Evolutionary conservation across 257 asterid species (phyloP).

Genomic region (Agastache rugosa): DNA sequence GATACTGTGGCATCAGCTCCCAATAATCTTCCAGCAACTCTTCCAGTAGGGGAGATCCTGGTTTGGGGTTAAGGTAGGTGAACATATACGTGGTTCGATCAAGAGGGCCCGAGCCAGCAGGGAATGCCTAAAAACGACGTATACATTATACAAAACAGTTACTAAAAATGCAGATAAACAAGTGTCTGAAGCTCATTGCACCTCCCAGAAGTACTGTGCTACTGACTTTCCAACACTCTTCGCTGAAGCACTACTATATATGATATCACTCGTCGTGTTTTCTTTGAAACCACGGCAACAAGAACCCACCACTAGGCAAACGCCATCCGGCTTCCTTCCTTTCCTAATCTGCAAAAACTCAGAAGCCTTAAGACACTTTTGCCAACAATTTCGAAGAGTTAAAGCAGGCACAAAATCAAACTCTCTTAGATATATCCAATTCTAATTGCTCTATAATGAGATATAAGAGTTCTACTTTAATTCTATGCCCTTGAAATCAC

Average conservation of each 20-base stretch:
- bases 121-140: slow-evolving; percentile 75
- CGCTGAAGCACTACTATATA: slow-evolving; percentile 73
- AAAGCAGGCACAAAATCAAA: background rate
- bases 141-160: slow-evolving; percentile 2
- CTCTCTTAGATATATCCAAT: background rate
- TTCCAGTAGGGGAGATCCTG: slow-evolving; percentile 79
- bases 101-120: slow-evolving; percentile 85
- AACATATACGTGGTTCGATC: slow-evolving; percentile 98
- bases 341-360: slow-evolving; percentile 67
- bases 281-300: slow-evolving; percentile 84
- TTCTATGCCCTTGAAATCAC: background rate
- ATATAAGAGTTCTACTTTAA: background rate
- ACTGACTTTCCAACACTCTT: slow-evolving; percentile 73
- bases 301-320: slow-evolving; percentile 96
- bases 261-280: slow-evolving; percentile 80
- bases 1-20: slow-evolving; percentile 94
- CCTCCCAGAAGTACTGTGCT: slow-evolving; percentile 99
- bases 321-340: slow-evolving; percentile 94
- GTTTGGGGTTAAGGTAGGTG: slow-evolving; percentile 86
- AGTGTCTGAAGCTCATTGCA: slow-evolving; percentile 33
- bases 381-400: slow-evolving; percentile 9
- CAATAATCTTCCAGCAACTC: slow-evolving; percentile 93
- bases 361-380: slow-evolving; percentile 25
- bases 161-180: background rate
- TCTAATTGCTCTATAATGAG: background rate